These are phyloP conservation scores for Vaccinium vitisidaea DNA, from an alignment of 148 eudicot genomes.

Conservation along the genomic window DNA sequence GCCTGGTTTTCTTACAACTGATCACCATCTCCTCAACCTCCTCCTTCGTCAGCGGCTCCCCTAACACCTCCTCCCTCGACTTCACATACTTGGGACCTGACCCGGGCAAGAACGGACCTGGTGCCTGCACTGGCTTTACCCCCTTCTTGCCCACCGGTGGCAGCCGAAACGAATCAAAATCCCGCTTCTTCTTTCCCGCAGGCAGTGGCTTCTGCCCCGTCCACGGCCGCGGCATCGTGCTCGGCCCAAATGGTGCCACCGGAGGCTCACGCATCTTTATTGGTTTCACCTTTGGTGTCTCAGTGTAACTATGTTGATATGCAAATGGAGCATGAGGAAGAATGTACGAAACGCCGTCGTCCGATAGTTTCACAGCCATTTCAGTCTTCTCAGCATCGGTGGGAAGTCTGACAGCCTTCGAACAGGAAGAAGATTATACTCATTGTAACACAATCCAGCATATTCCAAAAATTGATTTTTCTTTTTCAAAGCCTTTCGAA, in stretches of 20 bases:
- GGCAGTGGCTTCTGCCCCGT: conserved; percentile 83
- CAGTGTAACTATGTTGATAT: conserved; percentile 89
- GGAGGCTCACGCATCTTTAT: conserved; percentile 71
- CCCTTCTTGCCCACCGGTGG: conserved; percentile 81
- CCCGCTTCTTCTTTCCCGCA: conserved; percentile 62
- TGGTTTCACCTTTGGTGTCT: conserved; percentile 82
- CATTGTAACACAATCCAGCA: background rate
- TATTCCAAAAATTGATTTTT: background rate
- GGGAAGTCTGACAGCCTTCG: conserved; percentile 22
- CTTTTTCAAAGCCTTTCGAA: background rate
- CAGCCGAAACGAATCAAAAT: conserved; percentile 73
- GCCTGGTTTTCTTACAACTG: conserved; percentile 49
- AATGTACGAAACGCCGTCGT: conserved; percentile 63
- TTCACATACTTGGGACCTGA: conserved; percentile 77
- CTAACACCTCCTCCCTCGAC: conserved; percentile 81
- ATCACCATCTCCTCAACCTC: conserved; percentile 61
- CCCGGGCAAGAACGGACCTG: conserved; percentile 85
- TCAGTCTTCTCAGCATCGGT: conserved; percentile 14
- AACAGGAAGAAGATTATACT: background rate
- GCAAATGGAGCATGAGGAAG: conserved; percentile 81
- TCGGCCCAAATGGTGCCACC: conserved; percentile 80
- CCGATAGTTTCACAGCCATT: conserved; percentile 38
- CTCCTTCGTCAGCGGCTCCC: conserved; percentile 66
- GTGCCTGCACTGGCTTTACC: conserved; percentile 92
- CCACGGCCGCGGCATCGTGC: conserved; percentile 82